These are phyloP conservation scores for Pseudohalonectria lignicola DNA, from an alignment of 2,329 filamentous ascomycete species.

Conservation along the genomic window DNA sequence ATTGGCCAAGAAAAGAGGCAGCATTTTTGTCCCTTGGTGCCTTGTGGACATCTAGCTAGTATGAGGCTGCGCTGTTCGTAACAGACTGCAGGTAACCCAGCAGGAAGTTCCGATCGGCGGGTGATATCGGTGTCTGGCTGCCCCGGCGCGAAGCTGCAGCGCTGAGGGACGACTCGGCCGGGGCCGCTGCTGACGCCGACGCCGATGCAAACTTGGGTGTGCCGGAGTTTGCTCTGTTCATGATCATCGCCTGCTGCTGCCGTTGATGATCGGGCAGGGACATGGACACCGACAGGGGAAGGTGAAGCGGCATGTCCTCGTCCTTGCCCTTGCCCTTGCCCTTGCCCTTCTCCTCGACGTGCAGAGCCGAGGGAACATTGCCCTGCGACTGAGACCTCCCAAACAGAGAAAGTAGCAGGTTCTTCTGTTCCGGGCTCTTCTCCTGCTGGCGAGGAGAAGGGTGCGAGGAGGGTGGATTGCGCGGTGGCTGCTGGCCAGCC, in stretches of 20 bases:
- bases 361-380: too few relatives aligned
- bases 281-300: slow-evolving; percentile 10
- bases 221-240: too few relatives aligned
- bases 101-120: slow-evolving; percentile 65
- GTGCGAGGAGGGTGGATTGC: too few relatives aligned
- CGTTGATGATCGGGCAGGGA: too few relatives aligned
- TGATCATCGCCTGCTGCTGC: too few relatives aligned
- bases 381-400: slow-evolving; percentile 34
- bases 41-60: too few relatives aligned
- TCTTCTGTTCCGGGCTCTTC: slow-evolving; percentile 28
- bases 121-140: slow-evolving; percentile 47
- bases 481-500: too few relatives aligned
- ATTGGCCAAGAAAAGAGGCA: too few relatives aligned
- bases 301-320: slow-evolving; percentile 14
- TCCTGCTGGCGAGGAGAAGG: slow-evolving; percentile 21
- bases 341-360: slow-evolving; percentile 15
- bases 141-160: slow-evolving; percentile 25
- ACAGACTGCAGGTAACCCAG: slow-evolving; percentile 60
- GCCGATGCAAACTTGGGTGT: slow-evolving; percentile 4
- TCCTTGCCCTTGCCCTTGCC: slow-evolving; percentile 9
- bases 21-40: too few relatives aligned
- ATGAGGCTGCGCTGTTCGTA: slow-evolving; percentile 26
- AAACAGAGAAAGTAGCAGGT: slow-evolving; percentile 50
- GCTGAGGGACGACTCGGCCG: neutral
- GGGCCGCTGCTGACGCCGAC: too few relatives aligned